A percentile compares a stretch with the other conserved stretches of the same genome.
Conservation (phyloP, 208 protist species). For the Endotrypanum monterogeii region DNA sequence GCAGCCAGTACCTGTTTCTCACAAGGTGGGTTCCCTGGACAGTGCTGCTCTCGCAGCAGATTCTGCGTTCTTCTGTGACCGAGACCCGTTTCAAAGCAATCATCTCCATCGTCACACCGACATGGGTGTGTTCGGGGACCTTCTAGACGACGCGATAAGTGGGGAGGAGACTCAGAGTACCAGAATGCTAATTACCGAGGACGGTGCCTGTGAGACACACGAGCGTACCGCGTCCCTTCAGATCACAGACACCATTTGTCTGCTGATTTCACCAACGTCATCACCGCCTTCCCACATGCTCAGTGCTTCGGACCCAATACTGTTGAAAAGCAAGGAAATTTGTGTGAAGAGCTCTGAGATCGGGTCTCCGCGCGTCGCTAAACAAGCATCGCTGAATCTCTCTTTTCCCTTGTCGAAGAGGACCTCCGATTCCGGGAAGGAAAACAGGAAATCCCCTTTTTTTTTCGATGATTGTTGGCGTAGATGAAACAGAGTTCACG, state of each 20-base stretch:
- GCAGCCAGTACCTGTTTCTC: conserved; percentile 26
- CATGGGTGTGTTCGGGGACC: neutral
- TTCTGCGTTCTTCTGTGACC: neutral
- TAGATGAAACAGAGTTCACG: too few relatives aligned
- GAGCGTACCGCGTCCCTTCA: neutral
- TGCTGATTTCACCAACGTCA: neutral
- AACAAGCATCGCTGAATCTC: conserved; percentile 11
- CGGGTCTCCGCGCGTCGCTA: neutral
- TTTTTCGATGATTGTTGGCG: conserved; percentile 29
- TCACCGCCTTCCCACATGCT: neutral
- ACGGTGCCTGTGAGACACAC: neutral
- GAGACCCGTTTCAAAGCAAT: neutral
- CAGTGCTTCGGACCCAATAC: neutral
- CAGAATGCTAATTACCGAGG: conserved; percentile 2
- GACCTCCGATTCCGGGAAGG: conserved; percentile 19
- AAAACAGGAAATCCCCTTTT: conserved; percentile 28
- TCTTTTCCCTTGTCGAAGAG: conserved; percentile 36
- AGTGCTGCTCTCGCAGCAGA: neutral
- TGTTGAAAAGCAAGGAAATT: neutral
- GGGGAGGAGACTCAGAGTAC: conserved; percentile 9
- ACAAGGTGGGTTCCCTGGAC: neutral
- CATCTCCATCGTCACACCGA: neutral
- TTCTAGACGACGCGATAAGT: conserved; percentile 27
- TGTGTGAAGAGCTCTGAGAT: neutral
- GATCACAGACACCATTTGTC: conserved; percentile 2